A percentile compares a stretch with the other conserved stretches of the same genome.
Evolutionary conservation across 495 filamentous ascomycete genomes (phyloP).

Genomic region (Bacidia rubella): DNA sequence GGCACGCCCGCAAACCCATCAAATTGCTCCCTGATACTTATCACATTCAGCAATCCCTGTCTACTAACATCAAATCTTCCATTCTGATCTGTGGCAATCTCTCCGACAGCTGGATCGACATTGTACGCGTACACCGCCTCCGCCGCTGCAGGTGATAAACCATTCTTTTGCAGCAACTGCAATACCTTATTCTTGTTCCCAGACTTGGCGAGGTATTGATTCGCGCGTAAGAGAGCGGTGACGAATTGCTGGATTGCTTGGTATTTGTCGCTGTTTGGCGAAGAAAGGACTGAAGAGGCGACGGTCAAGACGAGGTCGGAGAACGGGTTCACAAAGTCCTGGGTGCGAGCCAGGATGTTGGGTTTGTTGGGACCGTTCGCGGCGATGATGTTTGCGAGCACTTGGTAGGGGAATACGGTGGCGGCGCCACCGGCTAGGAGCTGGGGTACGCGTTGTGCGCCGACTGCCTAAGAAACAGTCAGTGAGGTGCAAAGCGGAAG

Average conservation of each 20-base stretch:
- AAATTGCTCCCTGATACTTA: slow-evolving; percentile 19
- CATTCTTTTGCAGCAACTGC: neutral
- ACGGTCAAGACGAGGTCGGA: neutral
- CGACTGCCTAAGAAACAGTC: neutral
- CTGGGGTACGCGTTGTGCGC: neutral
- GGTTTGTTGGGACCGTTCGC: neutral
- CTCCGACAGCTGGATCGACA: neutral
- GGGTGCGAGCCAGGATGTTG: neutral
- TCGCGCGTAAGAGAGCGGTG: neutral
- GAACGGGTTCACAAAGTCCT: slow-evolving; percentile 2
- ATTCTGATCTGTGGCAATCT: neutral
- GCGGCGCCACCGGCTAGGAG: neutral
- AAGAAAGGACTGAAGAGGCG: neutral
- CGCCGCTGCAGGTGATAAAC: neutral
- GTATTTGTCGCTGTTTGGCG: neutral
- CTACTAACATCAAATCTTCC: slow-evolving; percentile 16
- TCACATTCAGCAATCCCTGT: slow-evolving; percentile 20
- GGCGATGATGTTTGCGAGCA: neutral
- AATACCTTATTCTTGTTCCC: neutral
- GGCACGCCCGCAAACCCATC: slow-evolving; percentile 18
- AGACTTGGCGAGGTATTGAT: neutral
- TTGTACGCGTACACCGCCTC: neutral
- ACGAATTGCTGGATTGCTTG: neutral
- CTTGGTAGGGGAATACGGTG: neutral
- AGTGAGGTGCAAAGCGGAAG: neutral